phyloP scores from a whole-genome alignment of 2,329 filamentous ascomycete species.

The Verticillium alfalfae region DNA sequence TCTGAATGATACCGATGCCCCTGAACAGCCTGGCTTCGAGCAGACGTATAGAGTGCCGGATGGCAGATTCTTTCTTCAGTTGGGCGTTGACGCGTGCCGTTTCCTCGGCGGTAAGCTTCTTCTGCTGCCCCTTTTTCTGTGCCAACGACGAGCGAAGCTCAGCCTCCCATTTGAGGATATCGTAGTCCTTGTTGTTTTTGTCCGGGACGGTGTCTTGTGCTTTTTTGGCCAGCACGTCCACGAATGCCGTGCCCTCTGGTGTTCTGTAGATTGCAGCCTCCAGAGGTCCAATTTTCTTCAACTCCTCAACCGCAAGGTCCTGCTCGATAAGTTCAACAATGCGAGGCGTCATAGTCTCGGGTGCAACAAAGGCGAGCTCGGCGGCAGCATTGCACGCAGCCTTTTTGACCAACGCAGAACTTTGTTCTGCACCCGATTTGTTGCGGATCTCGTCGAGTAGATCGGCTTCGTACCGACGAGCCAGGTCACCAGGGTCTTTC shows the following conservation, averaged over 20 bases:
- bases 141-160: conserved; percentile 82
- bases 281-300: conserved; percentile 71
- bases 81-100: conserved; percentile 87
- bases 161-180: conserved; percentile 95
- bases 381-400: conserved; percentile 83
- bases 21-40: conserved; percentile 69
- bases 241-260: conserved; percentile 78
- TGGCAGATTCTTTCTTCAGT: conserved; percentile 76
- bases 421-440: conserved; percentile 41
- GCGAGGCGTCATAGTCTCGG: conserved; percentile 70
- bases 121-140: conserved; percentile 86
- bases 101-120: conserved; percentile 87
- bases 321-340: conserved; percentile 68
- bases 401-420: conserved; percentile 43
- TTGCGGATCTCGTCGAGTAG: conserved; percentile 63
- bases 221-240: conserved; percentile 88
- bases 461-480: conserved; percentile 53
- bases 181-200: conserved; percentile 92
- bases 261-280: conserved; percentile 93
- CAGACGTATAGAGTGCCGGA: conserved; percentile 65
- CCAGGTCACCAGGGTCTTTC: conserved; percentile 77
- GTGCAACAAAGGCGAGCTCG: conserved; percentile 89
- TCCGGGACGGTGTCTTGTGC: conserved; percentile 62
- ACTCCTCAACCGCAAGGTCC: conserved; percentile 66
- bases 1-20: conserved; percentile 79